These are phyloP conservation scores for Colletotrichum navitas DNA, from an alignment of 2,329 filamentous ascomycete genomes.

Conservation along the genomic window DNA sequence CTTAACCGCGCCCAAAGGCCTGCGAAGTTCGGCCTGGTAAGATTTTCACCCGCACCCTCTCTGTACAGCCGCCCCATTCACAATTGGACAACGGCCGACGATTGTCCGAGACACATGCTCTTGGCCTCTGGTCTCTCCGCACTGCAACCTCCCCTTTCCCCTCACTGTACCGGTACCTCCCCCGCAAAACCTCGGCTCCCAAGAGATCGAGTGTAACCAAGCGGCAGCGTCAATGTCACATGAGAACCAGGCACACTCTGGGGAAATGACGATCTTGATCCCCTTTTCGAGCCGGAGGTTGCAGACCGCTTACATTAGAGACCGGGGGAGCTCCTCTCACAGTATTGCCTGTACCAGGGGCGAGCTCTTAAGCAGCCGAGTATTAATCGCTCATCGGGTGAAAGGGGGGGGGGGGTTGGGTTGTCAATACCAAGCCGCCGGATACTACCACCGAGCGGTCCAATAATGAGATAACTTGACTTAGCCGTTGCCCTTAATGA, in stretches of 20 bases:
- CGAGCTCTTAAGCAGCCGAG: constrained; percentile 3
- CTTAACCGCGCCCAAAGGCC: background rate
- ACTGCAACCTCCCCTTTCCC: background rate
- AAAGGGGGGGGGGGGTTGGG: background rate
- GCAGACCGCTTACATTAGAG: constrained; percentile 2
- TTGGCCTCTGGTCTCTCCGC: background rate
- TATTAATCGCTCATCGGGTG: constrained; percentile 3
- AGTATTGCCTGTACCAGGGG: background rate
- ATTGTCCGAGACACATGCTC: constrained; percentile 1
- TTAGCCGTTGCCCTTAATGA: background rate
- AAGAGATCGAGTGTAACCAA: constrained; percentile 37
- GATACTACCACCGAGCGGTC: constrained; percentile 19
- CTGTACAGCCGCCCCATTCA: background rate
- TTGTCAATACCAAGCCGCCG: constrained; percentile 17
- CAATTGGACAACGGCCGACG: constrained; percentile 17
- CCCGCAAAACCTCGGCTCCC: constrained; percentile 22
- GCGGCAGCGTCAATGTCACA: constrained; percentile 19
- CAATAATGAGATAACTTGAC: background rate
- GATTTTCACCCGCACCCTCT: background rate
- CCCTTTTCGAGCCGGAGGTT: constrained; percentile 25
- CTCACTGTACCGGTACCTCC: constrained; percentile 7
- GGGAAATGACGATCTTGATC: constrained; percentile 12
- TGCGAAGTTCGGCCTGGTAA: background rate
- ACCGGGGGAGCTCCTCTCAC: background rate
- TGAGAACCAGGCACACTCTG: constrained; percentile 10